phyloP scores from a whole-genome alignment of 2,329 filamentous ascomycete species.

The Camptophora hylomeconis region DNA sequence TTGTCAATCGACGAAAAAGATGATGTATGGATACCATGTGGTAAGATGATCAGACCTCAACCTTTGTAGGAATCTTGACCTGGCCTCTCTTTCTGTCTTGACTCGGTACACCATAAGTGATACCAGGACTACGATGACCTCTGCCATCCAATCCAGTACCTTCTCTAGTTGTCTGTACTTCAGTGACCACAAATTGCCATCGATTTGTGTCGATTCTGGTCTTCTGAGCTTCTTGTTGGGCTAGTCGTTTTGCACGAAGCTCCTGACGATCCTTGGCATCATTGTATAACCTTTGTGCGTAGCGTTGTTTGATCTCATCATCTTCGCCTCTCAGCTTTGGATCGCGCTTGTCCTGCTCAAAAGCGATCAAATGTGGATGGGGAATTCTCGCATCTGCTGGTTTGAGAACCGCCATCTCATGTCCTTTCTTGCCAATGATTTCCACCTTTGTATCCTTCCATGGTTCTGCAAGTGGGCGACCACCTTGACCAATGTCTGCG shows the following conservation, averaged over 20 bases:
- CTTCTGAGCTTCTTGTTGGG: conserved; percentile 22
- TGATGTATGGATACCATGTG: too few species aligned
- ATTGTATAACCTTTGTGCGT: conserved; percentile 30
- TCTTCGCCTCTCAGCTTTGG: conserved; percentile 21
- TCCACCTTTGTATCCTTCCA: conserved; percentile 22
- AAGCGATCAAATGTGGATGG: conserved; percentile 44
- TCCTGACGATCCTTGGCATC: conserved; percentile 29
- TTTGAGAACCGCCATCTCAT: conserved; percentile 39
- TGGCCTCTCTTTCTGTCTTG: conserved; percentile 50
- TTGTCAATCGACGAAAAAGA: too few species aligned
- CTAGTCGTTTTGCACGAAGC: conserved; percentile 30
- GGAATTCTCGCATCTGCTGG: conserved; percentile 52
- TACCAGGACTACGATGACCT: conserved; percentile 39
- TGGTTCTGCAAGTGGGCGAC: conserved; percentile 16
- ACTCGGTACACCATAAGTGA: conserved; percentile 49
- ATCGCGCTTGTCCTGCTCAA: conserved; percentile 31
- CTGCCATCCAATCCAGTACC: conserved; percentile 43
- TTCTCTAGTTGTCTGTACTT: conserved; percentile 40
- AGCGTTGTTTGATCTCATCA: conserved; percentile 23
- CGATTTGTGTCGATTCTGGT: conserved; percentile 30
- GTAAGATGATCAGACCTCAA: too few species aligned
- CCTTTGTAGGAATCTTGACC: conserved; percentile 50
- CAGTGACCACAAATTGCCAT: conserved; percentile 49
- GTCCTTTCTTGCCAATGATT: conserved; percentile 28
- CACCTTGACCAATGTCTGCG: conserved; percentile 21